A percentile compares a stretch with the other conserved stretches of the same genome.
Conservation (phyloP, 441 rosid species). For the Mallotus repandus region DNA sequence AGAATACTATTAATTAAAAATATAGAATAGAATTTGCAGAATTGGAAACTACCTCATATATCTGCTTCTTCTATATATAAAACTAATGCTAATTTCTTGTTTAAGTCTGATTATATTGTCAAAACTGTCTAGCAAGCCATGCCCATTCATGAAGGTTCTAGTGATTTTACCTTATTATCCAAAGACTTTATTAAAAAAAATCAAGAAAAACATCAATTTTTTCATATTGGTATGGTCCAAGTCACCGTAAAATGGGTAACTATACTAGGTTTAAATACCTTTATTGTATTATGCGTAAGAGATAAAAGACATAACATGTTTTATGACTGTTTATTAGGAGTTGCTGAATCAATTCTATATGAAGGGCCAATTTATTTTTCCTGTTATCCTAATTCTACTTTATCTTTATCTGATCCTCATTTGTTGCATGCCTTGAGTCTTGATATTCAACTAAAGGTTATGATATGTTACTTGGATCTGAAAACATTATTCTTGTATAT, state of each 20-base stretch:
- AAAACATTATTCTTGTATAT: background rate
- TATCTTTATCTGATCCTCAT: background rate
- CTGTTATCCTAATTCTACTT: background rate
- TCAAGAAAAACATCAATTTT: background rate
- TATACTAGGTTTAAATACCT: background rate
- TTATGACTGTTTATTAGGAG: background rate
- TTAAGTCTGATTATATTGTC: too few relatives aligned
- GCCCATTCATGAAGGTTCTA: background rate
- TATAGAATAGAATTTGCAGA: too few relatives aligned
- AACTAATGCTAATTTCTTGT: too few relatives aligned
- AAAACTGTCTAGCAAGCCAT: too few relatives aligned
- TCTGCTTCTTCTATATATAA: too few relatives aligned
- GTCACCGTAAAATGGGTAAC: background rate
- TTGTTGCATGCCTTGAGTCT: background rate
- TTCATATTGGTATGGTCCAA: background rate
- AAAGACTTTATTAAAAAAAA: background rate
- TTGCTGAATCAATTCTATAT: background rate
- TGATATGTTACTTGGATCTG: background rate
- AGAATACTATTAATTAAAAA: too few relatives aligned
- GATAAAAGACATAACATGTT: background rate
- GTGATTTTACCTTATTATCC: background rate
- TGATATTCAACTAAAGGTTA: background rate
- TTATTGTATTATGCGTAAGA: background rate
- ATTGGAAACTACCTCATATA: too few relatives aligned
- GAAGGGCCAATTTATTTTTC: background rate